Percentiles rank a stretch among this genome's conserved stretches.
phyloP scores from a whole-genome alignment of 2,329 filamentous ascomycete genomes.

The Aspergillus sp. region DNA sequence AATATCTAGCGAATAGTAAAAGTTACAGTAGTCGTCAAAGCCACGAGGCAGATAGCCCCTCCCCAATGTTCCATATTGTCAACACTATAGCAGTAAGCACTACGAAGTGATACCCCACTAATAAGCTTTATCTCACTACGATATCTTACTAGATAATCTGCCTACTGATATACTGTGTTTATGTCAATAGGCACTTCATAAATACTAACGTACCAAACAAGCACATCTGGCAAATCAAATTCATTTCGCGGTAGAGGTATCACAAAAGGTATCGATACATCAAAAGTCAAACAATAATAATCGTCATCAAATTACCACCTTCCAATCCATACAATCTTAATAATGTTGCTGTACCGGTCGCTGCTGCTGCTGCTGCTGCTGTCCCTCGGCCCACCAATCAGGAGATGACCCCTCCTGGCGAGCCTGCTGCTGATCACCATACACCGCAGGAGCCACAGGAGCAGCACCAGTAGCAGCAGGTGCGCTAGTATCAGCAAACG shows the following conservation, averaged over 20 bases:
- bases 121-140: too few relatives aligned
- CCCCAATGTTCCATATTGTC: too few relatives aligned
- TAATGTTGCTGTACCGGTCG: conserved; percentile 5
- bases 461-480: background rate
- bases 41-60: too few relatives aligned
- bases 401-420: conserved; percentile 10
- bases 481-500: conserved; percentile 40
- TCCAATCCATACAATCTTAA: background rate
- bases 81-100: too few relatives aligned
- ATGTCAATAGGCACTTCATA: too few relatives aligned
- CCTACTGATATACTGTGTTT: too few relatives aligned
- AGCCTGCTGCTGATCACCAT: conserved; percentile 10
- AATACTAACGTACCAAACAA: too few relatives aligned
- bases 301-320: background rate
- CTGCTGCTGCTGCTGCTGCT: conserved; percentile 11
- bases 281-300: conserved; percentile 3
- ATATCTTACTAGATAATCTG: too few relatives aligned
- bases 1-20: too few relatives aligned
- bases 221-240: background rate
- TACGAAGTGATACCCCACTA: too few relatives aligned
- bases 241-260: conserved; percentile 16
- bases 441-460: too few relatives aligned
- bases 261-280: conserved; percentile 17
- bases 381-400: conserved; percentile 13
- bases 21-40: too few relatives aligned